These are phyloP conservation scores for Crithidia mellificae DNA, from an alignment of 208 protist genomes.

Conservation along the genomic window DNA sequence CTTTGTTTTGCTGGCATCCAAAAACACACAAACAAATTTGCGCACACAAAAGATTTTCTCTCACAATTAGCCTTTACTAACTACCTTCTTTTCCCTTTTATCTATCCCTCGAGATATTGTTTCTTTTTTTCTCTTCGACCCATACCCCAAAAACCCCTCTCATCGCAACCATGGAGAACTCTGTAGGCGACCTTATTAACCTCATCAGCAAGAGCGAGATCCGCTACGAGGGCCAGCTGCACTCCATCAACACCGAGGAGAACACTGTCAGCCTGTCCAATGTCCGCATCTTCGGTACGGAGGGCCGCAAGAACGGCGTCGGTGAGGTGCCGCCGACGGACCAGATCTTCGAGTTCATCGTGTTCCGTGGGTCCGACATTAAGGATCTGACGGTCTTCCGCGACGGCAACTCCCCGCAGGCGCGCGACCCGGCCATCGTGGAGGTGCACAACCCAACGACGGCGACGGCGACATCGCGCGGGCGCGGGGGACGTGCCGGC, in stretches of 20 bases:
- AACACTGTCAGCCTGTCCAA: constrained; percentile 89
- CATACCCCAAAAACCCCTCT: neutral
- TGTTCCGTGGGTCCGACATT: constrained; percentile 89
- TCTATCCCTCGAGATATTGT: too few relatives aligned
- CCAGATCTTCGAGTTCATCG: constrained; percentile 86
- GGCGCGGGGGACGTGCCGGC: constrained; percentile 25
- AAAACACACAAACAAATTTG: neutral
- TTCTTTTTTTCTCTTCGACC: constrained; percentile 8
- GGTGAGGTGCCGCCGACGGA: constrained; percentile 66
- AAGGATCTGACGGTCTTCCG: constrained; percentile 85
- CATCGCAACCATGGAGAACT: constrained; percentile 30
- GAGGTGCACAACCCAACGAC: constrained; percentile 44
- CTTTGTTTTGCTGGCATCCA: neutral
- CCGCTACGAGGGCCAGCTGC: constrained; percentile 84
- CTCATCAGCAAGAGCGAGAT: constrained; percentile 90
- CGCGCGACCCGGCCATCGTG: constrained; percentile 82
- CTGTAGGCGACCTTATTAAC: constrained; percentile 69
- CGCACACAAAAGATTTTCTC: too few relatives aligned
- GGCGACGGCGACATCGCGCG: too few relatives aligned
- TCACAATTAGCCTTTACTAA: constrained; percentile 3
- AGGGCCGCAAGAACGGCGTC: constrained; percentile 64
- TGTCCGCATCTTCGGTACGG: constrained; percentile 89
- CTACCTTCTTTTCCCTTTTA: neutral
- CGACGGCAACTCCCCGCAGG: constrained; percentile 28
- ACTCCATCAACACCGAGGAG: constrained; percentile 64